Evolutionary conservation across 2,329 filamentous ascomycete genomes (phyloP).

Genomic region (Pseudocercospora macadamiae): DNA sequence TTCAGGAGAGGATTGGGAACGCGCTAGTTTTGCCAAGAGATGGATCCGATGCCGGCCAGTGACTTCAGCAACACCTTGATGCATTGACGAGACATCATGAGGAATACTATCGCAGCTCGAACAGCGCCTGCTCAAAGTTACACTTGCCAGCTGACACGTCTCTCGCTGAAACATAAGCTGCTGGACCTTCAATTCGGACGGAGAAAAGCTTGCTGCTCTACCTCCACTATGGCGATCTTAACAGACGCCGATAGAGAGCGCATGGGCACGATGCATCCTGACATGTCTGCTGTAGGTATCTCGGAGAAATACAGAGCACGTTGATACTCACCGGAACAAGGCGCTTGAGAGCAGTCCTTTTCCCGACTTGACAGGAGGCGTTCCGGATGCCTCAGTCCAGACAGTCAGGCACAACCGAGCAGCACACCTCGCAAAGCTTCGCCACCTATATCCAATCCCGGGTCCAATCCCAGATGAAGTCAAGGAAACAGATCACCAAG

Average conservation of each 20-base stretch:
- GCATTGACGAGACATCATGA: no score
- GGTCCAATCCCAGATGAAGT: slow-evolving; percentile 28
- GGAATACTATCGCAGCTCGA: not conserved
- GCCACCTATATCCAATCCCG: slow-evolving; percentile 29
- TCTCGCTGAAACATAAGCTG: no score
- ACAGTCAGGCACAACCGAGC: slow-evolving; percentile 10
- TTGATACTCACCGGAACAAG: not conserved
- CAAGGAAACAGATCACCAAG: slow-evolving; percentile 15
- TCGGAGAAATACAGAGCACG: not conserved
- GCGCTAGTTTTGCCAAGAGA: no score
- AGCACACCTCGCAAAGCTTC: slow-evolving; percentile 22
- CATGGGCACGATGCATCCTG: not conserved
- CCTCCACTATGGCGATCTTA: not conserved
- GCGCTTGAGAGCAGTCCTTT: not conserved
- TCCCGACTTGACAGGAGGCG: not conserved
- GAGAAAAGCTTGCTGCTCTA: no score
- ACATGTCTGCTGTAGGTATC: slow-evolving; percentile 1
- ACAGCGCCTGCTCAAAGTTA: no score
- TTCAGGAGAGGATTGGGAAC: not conserved
- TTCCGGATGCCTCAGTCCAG: not conserved
- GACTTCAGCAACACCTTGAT: not conserved
- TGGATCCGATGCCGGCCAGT: not conserved
- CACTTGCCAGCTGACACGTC: no score
- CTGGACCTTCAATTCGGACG: no score
- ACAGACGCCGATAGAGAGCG: not conserved